A percentile compares a stretch with the other conserved stretches of the same genome.
phyloP scores from a whole-genome alignment of 768 basidiomycete genomes.

The Clitopilus hobsonii region DNA sequence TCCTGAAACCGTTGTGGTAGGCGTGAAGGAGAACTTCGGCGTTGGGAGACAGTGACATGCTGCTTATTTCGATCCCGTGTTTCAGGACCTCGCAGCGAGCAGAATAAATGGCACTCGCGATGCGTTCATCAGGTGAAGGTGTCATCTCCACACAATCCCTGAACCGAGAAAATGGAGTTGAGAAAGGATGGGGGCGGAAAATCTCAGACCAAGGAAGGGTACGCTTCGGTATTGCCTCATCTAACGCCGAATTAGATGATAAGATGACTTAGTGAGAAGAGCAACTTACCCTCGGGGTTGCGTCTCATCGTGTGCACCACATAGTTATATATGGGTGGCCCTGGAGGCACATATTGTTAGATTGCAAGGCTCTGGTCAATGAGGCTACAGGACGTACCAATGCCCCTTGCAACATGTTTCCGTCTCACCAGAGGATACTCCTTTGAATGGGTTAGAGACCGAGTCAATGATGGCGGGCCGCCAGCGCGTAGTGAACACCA shows the following conservation, averaged over 20 bases:
- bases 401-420: too few relatives aligned
- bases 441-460: too few relatives aligned
- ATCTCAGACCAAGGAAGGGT: background rate
- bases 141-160: background rate
- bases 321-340: too few relatives aligned
- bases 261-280: background rate
- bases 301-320: too few relatives aligned
- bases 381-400: too few relatives aligned
- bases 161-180: background rate
- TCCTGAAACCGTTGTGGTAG: constrained; percentile 4
- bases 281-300: too few relatives aligned
- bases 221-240: background rate
- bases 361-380: too few relatives aligned
- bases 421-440: too few relatives aligned
- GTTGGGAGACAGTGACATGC: background rate
- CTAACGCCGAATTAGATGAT: background rate
- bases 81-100: background rate
- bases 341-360: too few relatives aligned
- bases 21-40: background rate
- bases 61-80: background rate
- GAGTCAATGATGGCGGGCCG: too few relatives aligned
- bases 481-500: too few relatives aligned
- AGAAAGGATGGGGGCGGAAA: background rate
- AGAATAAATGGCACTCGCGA: background rate
- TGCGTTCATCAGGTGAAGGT: background rate